These are phyloP conservation scores for Ophiostoma perfectum DNA, from an alignment of 2,329 filamentous ascomycete genomes.

Conservation along the genomic window DNA sequence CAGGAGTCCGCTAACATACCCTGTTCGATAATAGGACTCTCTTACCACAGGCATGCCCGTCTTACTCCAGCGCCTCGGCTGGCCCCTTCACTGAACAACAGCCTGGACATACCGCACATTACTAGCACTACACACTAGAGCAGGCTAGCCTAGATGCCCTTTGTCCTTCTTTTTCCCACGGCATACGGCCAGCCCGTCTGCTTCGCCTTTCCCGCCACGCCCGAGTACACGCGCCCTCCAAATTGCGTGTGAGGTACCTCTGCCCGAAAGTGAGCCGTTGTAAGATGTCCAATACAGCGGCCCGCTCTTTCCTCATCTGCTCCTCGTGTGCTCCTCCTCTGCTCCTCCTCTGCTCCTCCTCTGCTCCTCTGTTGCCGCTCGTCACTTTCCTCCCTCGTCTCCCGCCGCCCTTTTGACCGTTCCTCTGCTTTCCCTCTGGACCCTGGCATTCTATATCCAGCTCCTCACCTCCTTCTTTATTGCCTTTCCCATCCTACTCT, in stretches of 20 bases:
- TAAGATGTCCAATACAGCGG: neutral
- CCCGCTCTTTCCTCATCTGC: neutral
- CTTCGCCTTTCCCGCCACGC: no score
- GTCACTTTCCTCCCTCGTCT: neutral
- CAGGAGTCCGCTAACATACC: no score
- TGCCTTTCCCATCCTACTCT: neutral
- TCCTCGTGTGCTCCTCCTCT: neutral
- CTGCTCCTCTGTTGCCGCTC: neutral
- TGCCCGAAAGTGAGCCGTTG: neutral
- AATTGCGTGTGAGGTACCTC: no score
- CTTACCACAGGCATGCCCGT: neutral
- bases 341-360: neutral
- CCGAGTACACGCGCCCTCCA: no score
- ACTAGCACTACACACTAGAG: neutral
- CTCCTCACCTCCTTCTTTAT: neutral
- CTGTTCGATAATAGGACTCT: no score
- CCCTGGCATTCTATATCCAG: neutral
- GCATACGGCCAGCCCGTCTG: no score
- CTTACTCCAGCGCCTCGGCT: neutral
- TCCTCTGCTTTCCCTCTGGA: slow-evolving; percentile 1
- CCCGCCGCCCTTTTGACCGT: neutral
- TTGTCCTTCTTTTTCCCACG: neutral
- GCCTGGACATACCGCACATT: neutral
- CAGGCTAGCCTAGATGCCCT: neutral
- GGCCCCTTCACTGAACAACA: neutral